Conservation (phyloP, 2,329 filamentous ascomycete genomes). For the Tolypocladium guangdongense region DNA sequence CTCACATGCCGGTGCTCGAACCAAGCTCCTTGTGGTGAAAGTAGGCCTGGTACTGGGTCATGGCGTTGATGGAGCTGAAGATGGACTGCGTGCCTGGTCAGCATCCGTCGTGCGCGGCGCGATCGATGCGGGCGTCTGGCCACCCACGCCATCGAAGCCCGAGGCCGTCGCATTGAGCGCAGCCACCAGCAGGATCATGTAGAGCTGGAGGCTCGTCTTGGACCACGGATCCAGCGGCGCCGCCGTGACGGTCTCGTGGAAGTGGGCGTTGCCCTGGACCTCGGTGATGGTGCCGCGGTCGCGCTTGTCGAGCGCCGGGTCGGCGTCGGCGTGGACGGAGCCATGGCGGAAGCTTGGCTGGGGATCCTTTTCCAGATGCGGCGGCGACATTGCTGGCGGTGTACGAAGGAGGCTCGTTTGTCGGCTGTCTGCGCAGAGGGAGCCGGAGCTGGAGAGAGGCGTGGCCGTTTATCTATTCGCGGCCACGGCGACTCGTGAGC, state of each 20-base stretch:
- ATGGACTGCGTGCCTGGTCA: conserved; percentile 11
- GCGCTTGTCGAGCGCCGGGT: conserved; percentile 9
- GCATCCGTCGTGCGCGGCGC: not conserved
- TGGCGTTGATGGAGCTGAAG: conserved; percentile 20
- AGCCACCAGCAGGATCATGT: conserved; percentile 23
- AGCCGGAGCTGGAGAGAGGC: not conserved
- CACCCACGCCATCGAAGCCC: conserved; percentile 25
- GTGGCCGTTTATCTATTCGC: not conserved
- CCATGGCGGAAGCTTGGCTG: conserved; percentile 3
- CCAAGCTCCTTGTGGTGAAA: conserved; percentile 17
- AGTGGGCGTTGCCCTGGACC: conserved; percentile 16
- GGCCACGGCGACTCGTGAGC: not conserved
- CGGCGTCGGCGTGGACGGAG: conserved; percentile 7
- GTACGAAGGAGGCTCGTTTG: not conserved
- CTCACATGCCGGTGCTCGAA: conserved; percentile 17
- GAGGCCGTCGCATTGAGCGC: conserved; percentile 26
- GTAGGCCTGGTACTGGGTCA: conserved; percentile 16
- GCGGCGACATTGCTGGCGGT: not conserved
- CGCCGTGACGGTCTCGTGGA: conserved; percentile 15
- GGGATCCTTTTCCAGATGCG: not conserved
- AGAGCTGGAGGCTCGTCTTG: conserved; percentile 23
- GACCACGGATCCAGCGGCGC: conserved; percentile 21
- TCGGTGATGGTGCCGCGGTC: conserved; percentile 11
- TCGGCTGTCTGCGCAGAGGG: not conserved
- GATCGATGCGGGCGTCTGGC: not conserved